A percentile compares a stretch with the other conserved stretches of the same genome.
Evolutionary conservation across 352 stramenopile genomes (phyloP).

Genomic region (Aphanomyces euteiches): DNA sequence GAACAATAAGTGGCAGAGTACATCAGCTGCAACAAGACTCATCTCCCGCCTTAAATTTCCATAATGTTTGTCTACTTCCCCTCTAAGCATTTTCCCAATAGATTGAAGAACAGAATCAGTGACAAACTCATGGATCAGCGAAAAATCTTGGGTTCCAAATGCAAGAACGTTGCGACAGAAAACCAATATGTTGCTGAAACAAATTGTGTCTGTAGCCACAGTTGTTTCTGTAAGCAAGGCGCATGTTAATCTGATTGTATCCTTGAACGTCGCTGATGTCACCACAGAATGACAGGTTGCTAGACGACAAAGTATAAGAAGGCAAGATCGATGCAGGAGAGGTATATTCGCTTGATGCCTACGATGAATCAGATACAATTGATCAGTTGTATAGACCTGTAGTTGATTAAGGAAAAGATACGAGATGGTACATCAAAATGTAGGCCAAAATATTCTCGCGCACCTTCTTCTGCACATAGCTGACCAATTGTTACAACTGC

Average conservation of each 20-base stretch:
- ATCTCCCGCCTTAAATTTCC: not conserved
- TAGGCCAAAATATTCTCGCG: slow-evolving; percentile 25
- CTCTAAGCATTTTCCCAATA: not conserved
- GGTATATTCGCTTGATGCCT: slow-evolving; percentile 16
- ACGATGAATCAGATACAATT: not conserved
- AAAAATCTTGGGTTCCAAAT: slow-evolving; percentile 11
- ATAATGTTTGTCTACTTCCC: not conserved
- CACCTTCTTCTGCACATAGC: slow-evolving; percentile 25
- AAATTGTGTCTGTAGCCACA: slow-evolving; percentile 10
- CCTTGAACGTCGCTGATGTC: not conserved
- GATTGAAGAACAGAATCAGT: not conserved
- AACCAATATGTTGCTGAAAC: slow-evolving; percentile 26
- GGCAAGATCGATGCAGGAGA: slow-evolving; percentile 16
- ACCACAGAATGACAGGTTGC: not conserved
- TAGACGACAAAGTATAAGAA: slow-evolving; percentile 25
- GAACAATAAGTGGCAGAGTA: slow-evolving; percentile 19
- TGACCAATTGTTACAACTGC: slow-evolving; percentile 12
- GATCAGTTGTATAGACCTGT: not conserved
- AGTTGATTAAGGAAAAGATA: slow-evolving; percentile 26
- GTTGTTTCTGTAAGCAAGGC: not conserved
- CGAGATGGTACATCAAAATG: not conserved
- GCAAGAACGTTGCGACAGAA: slow-evolving; percentile 25
- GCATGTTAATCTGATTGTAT: slow-evolving; percentile 16
- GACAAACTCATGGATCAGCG: slow-evolving; percentile 11
- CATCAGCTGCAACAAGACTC: slow-evolving; percentile 12